Conservation (phyloP, 257 asterid species). For the Rubia yunnanensis region DNA sequence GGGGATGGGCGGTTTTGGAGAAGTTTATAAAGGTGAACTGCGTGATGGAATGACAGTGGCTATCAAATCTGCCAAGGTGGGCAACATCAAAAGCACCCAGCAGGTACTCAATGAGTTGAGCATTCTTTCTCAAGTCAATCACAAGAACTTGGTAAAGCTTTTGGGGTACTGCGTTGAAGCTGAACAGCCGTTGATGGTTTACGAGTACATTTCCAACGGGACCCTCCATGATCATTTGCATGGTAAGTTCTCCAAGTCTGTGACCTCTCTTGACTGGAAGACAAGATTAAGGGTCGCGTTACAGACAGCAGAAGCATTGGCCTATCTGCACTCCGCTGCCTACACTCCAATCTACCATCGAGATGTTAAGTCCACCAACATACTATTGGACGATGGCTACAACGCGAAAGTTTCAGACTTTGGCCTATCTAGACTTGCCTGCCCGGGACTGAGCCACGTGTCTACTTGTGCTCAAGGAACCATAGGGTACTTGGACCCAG, state of each 20-base stretch:
- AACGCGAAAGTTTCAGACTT: slow-evolving; percentile 39
- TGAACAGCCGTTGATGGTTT: slow-evolving; percentile 33
- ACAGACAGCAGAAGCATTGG: slow-evolving; percentile 40
- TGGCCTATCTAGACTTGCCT: slow-evolving; percentile 35
- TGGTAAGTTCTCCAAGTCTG: slow-evolving; percentile 15
- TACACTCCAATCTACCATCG: slow-evolving; percentile 39
- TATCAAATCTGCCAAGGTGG: slow-evolving; percentile 32
- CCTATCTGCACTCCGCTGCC: slow-evolving; percentile 39
- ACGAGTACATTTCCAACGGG: slow-evolving; percentile 37
- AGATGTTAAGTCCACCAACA: slow-evolving; percentile 41
- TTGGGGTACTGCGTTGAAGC: slow-evolving; percentile 40
- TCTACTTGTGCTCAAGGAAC: slow-evolving; percentile 45
- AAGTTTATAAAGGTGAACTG: slow-evolving; percentile 33
- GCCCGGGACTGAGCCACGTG: slow-evolving; percentile 31
- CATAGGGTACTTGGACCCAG: slow-evolving; percentile 38
- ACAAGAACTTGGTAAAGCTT: slow-evolving; percentile 33
- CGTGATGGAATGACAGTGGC: slow-evolving; percentile 25
- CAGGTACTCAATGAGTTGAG: slow-evolving; percentile 33
- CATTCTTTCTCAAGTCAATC: slow-evolving; percentile 44
- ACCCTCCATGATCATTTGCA: slow-evolving; percentile 36
- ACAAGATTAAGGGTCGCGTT: slow-evolving; percentile 29
- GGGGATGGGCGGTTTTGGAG: slow-evolving; percentile 40
- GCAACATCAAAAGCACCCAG: slow-evolving; percentile 28
- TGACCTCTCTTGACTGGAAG: slow-evolving; percentile 24
- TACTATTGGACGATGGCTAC: slow-evolving; percentile 27